Percentiles rank a stretch among this genome's conserved stretches.
Conservation (phyloP, 2,329 filamentous ascomycete genomes). For the Boeremia lycopersici region DNA sequence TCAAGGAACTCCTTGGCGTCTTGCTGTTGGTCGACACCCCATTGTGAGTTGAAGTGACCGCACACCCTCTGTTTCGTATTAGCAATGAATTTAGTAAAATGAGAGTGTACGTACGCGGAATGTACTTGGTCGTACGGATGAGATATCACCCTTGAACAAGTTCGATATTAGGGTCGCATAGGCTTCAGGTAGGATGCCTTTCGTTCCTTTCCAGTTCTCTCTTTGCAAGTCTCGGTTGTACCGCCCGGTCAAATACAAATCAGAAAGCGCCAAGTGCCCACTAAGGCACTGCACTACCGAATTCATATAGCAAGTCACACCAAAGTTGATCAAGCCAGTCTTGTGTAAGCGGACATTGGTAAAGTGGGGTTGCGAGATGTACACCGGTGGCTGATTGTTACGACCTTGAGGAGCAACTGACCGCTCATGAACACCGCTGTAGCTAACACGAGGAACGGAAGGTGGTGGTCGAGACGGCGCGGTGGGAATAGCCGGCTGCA, state of each 20-base stretch:
- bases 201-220: slow-evolving; percentile 68
- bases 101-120: slow-evolving; percentile 47
- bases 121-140: slow-evolving; percentile 53
- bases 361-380: slow-evolving; percentile 53
- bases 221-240: slow-evolving; percentile 65
- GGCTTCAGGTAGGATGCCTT: slow-evolving; percentile 66
- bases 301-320: slow-evolving; percentile 90
- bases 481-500: slow-evolving; percentile 62
- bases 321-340: slow-evolving; percentile 80
- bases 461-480: slow-evolving; percentile 65
- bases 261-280: slow-evolving; percentile 68
- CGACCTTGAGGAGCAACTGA: slow-evolving; percentile 43
- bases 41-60: slow-evolving; percentile 67
- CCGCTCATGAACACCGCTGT: slow-evolving; percentile 77
- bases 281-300: slow-evolving; percentile 84
- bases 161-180: slow-evolving; percentile 67
- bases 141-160: slow-evolving; percentile 65
- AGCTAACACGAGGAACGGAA: slow-evolving; percentile 67
- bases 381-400: slow-evolving; percentile 49
- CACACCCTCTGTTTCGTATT: slow-evolving; percentile 59
- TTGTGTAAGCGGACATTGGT: slow-evolving; percentile 59
- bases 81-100: slow-evolving; percentile 10
- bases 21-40: slow-evolving; percentile 79
- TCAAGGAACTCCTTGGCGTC: slow-evolving; percentile 90
- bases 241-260: slow-evolving; percentile 68